These are phyloP conservation scores for Chlamydomonas sp. DNA, from an alignment of 139 green algal genomes.

Conservation along the genomic window DNA sequence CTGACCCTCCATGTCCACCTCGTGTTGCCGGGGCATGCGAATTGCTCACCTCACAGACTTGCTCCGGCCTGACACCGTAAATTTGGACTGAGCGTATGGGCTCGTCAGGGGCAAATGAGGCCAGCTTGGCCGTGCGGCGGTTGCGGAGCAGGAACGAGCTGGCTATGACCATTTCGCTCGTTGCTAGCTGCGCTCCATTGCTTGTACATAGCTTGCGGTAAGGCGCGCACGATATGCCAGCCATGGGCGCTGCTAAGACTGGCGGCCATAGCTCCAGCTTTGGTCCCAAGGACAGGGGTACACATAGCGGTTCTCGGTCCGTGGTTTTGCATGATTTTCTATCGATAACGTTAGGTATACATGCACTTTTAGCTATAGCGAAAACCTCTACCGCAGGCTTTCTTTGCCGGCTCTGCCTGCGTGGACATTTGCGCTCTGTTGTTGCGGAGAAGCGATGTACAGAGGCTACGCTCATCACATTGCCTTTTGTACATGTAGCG, in stretches of 20 bases:
- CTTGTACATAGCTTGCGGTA: conserved; percentile 45
- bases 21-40: neutral
- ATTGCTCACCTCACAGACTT: conserved; percentile 18
- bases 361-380: no score
- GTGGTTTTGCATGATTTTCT: no score
- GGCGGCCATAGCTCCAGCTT: conserved; percentile 30
- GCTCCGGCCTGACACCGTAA: conserved; percentile 50
- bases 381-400: no score
- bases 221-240: conserved; percentile 54
- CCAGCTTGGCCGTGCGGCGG: conserved; percentile 29
- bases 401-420: no score
- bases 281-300: conserved; percentile 29
- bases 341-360: no score
- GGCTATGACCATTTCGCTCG: conserved; percentile 59
- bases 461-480: no score
- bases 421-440: no score
- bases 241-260: conserved; percentile 55
- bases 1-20: neutral
- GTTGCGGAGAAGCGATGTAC: no score
- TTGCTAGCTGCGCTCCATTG: conserved; percentile 41
- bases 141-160: conserved; percentile 37
- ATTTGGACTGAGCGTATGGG: conserved; percentile 40
- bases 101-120: conserved; percentile 27
- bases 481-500: no score
- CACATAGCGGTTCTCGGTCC: no score